Base-by-base conservation (phyloP, 108 stramenopile genomes). In the Aurantiochytrium sp. region DNA sequence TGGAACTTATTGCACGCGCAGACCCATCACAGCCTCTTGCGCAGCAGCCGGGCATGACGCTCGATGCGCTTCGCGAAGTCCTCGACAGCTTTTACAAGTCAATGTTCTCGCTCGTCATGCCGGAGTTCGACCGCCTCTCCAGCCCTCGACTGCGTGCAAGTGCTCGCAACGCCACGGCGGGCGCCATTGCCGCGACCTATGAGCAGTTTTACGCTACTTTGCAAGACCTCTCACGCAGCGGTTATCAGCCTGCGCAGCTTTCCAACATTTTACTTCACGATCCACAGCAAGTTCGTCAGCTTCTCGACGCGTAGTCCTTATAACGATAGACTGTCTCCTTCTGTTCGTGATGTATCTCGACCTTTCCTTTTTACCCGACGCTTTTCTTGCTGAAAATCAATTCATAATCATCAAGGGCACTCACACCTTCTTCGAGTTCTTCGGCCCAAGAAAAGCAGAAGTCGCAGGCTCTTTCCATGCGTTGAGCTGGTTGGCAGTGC, bases 41-140 rank as follows among this genome's bases (percentile, higher is more conserved):
- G 76, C 76, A 83, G 76, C 76, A 83, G 51, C 49, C 76, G 10
- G 76, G 76, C n/a, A 47, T 83, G 76, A 45, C 19, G 19, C n/a
- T 53, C 49, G 49, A 47, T 6, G 19, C 88, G 60, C 60, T 88
- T 6, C 16, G 23, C 21, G 60, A 59, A 42, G 88, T 59, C 6
- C 49, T 88, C 21, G 58, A 59, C 18, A 60, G 58, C 23, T 88
- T 88, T 5, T 88, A 60, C 88, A 59, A 59, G 4, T 10, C 88
- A 0, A 59, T 88, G 44, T 88, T 88, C 49, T 60, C 59, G 10
- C 59, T 60, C 10, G 29, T 35, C 23, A 60, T 60, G 88, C 88
- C 88, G 5, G 88, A 88, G 44, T 59, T 88, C 60, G 88, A 60
- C 60, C 58, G 58, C 59, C 59, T 88, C 60, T 19, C 60, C 21